These are phyloP conservation scores for Nicotiana benthamiana DNA, from an alignment of 257 asterid genomes.

Conservation along the genomic window DNA sequence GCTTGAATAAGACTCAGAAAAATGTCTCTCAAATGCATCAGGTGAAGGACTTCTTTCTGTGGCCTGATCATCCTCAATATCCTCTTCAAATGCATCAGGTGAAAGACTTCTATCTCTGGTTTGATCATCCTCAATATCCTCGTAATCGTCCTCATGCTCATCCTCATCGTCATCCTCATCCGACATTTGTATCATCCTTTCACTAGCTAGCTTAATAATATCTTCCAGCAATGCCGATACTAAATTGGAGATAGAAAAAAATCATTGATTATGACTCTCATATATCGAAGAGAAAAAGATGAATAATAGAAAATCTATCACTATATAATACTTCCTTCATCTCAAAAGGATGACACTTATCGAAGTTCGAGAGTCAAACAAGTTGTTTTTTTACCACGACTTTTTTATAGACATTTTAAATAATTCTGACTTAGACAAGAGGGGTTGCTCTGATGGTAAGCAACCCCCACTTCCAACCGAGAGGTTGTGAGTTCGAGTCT, in stretches of 20 bases:
- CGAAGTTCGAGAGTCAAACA: too few species aligned
- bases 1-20: slow-evolving; percentile 33
- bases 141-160: neutral
- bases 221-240: slow-evolving; percentile 66
- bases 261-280: neutral
- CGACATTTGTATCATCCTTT: slow-evolving; percentile 46
- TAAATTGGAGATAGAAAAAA: slow-evolving; percentile 5
- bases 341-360: too few species aligned
- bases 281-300: neutral
- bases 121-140: slow-evolving; percentile 36
- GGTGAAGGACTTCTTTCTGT: slow-evolving; percentile 30
- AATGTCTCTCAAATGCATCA: slow-evolving; percentile 36
- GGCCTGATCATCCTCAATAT: slow-evolving; percentile 44
- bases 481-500: too few species aligned
- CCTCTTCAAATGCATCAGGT: slow-evolving; percentile 38
- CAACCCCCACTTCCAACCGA: too few species aligned
- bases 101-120: slow-evolving; percentile 29
- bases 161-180: slow-evolving; percentile 19
- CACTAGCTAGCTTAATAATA: slow-evolving; percentile 55
- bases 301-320: slow-evolving; percentile 8
- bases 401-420: too few species aligned
- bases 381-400: too few species aligned
- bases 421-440: too few species aligned
- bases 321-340: neutral
- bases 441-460: too few species aligned